Base-by-base conservation (phyloP, 2,329 filamentous ascomycete species). In the Clarireedia homoeocarpa region DNA sequence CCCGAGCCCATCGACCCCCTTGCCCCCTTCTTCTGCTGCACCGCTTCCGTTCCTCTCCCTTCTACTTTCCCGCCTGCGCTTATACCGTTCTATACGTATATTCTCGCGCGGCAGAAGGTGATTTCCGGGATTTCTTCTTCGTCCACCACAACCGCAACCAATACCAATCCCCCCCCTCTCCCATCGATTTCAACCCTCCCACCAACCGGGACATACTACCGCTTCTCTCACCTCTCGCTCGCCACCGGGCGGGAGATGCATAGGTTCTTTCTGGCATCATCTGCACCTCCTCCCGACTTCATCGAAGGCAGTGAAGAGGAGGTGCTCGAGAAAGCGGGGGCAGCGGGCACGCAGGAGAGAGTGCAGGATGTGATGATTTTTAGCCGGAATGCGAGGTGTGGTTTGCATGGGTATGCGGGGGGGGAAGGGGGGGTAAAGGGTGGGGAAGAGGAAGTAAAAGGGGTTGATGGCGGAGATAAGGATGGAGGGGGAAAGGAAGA, bases 281-380 rank as follows among this genome's bases (percentile, higher is more conserved):
- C 26, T 6, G 5, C 3, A 1, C 2, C 46, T 9, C 2, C 24
- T 9, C 2, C 24, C 3, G 10, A 1, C 12, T 9, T 55, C 36
- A 26, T 36, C 6, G 53, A 55, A 6, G 53, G 47, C 0, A 44
- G 17, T 6, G 53, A 55, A 27, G 53, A 38, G n/a, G 10, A 27
- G 15, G 46, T 55, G 4, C 15, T 55, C 0, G 15, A 24, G 5
- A 55, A 51, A 12, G 53, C 53, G 0, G 53, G 53, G 6, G 53
- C 47, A 0, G 34, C 38, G 38, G 38, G 24, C 17, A 26, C 36
- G 4, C 38, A 20, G 38, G 39, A 27, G 15, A 34, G 53, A 9
- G 50, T 14, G 6, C 53, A 55, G 20, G 53, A 55, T 44, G 53
- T 55, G 5, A 55, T 55, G 53, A 55, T 55, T 12, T 45, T 55